Evolutionary conservation across 768 basidiomycete species (phyloP), one percentile per base, ranked within the genome.

Genomic region (Trametes meyenii): DNA sequence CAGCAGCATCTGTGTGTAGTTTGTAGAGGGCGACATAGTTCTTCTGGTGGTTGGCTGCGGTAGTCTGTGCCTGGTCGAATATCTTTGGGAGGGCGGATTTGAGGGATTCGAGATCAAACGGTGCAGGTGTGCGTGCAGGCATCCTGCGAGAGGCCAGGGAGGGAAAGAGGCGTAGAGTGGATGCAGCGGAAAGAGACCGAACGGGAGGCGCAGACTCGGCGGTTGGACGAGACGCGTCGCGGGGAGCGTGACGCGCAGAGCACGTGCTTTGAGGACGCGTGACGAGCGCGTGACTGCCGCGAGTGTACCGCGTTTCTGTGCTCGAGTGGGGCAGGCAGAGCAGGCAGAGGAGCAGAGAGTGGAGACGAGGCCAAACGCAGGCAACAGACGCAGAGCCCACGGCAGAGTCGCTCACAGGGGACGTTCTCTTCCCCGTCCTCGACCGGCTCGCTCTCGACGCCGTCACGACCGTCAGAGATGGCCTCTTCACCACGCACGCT

Each of bases 11-110:
- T 4, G 75, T 58, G 58, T 96, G 93, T 43, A 96, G 74, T 72
- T 93, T 93, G 78, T 92, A 80, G 3, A 97, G 82, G 0, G 86
- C 85, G 43, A 93, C 87, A 52, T 88, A 78, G 75, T 97, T 96
- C 80, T 97, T 97, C 63, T 88, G 86, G 73, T 98, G 95, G 72
- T 92, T 94, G 10, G 90, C 86, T 14, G 80, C 73, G 0, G 88
- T 85, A 7, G 71, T 76, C 71, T 95, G 92, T 0, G 81, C 90
- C 74, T 96, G 90, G 29, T 90, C 85, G 63, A 96, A 92, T 45
- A 94, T 90, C 36, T 81, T 84, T 19, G 84, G 82, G 19, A 91
- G 67, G 14, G 71, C 69, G 2, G 66, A 61, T 12, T 71, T 50
- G 42, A 75, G 66, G 21, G 68, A 69, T 17, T 75, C 73, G 10